Base-by-base conservation (phyloP, 345 rosid species). In the Citropsis articulata region DNA sequence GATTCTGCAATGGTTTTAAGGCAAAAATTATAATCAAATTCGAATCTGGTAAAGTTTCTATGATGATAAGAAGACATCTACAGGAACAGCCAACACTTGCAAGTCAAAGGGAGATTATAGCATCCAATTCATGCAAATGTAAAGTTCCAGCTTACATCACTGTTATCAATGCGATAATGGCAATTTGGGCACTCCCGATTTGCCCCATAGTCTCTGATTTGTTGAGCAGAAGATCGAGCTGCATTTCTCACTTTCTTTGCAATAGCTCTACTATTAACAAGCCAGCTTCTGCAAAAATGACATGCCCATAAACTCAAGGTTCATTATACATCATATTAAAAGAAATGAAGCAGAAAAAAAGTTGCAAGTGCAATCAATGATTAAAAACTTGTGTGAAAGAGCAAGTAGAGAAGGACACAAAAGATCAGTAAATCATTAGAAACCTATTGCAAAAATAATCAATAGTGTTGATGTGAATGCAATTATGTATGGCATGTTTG, bases 111-210 rank as follows among this genome's bases (percentile, higher is more conserved):
- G 28, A 31, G 71, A 45, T n/a, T 10, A 21, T 69, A 6, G 16
- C 19, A 27, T 1, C 59, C 1, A 36, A 72, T 53, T 66, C 14
- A 14, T 31, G 45, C 38, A 33, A 55, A 63, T 2, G 66, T 27
- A 1, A 73, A 16, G 40, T 25, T 72, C 69, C 28, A 50, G 71
- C 95, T 88, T 78, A 96, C 99, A 89, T 94, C 95, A 83, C 86
- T 89, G 82, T 92, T 96, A 72, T 92, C 91, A 57, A 94, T 94
- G 62, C 35, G 72, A 84, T 33, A 66, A 81, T 85, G 83, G 82
- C 99, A 96, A 53, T 89, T 88, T 30, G 98, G 98, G 83, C 99
- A 96, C 71, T 90, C 86, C 31, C 89, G 86, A 77, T 78, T 84
- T 55, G 97, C 90, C 18, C 94, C 97, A 63, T 71, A 82, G 81